Percentiles rank a stretch among this genome's conserved stretches.
These are phyloP conservation scores for Peziza echinospora DNA, from an alignment of 495 filamentous ascomycete species.

Conservation along the genomic window DNA sequence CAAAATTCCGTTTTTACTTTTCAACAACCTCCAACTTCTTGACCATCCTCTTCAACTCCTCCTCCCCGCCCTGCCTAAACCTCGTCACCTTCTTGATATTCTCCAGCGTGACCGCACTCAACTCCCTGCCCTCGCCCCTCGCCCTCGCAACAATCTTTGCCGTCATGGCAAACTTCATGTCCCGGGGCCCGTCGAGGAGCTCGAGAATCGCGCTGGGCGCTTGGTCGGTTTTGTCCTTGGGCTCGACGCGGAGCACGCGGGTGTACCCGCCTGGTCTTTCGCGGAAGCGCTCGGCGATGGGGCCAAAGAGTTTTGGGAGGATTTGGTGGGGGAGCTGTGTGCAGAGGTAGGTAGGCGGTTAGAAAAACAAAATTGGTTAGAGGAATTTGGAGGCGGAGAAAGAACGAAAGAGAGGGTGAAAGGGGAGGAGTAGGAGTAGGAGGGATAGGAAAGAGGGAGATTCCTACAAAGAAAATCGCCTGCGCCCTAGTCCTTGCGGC, in stretches of 20 bases:
- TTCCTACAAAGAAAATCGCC: slow-evolving; percentile 70
- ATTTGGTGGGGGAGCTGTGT: slow-evolving; percentile 44
- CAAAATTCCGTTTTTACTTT: slow-evolving; percentile 8
- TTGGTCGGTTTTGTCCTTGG: slow-evolving; percentile 42
- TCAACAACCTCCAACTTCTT: slow-evolving; percentile 29
- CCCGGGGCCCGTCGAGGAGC: slow-evolving; percentile 81
- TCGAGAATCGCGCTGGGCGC: slow-evolving; percentile 82
- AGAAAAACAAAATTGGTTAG: too few species aligned
- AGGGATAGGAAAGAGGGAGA: too few species aligned
- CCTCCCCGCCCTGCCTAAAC: slow-evolving; percentile 45
- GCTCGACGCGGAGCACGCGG: slow-evolving; percentile 71
- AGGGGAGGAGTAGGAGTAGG: too few species aligned
- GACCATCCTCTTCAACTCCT: slow-evolving; percentile 49
- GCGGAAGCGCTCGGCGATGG: slow-evolving; percentile 56
- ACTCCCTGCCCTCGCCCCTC: slow-evolving; percentile 27
- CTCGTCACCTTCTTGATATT: slow-evolving; percentile 75
- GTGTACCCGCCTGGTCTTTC: slow-evolving; percentile 83
- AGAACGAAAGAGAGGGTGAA: slow-evolving; percentile 19
- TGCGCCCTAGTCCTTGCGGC: slow-evolving; percentile 42
- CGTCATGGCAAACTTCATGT: slow-evolving; percentile 86
- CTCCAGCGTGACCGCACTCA: slow-evolving; percentile 46
- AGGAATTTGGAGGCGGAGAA: neutral
- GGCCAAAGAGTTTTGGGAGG: slow-evolving; percentile 72
- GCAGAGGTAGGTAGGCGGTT: too few species aligned
- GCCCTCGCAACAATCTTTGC: slow-evolving; percentile 52